These are phyloP conservation scores for Lachnellula willkommii DNA, from an alignment of 2,329 filamentous ascomycete genomes.

Conservation along the genomic window DNA sequence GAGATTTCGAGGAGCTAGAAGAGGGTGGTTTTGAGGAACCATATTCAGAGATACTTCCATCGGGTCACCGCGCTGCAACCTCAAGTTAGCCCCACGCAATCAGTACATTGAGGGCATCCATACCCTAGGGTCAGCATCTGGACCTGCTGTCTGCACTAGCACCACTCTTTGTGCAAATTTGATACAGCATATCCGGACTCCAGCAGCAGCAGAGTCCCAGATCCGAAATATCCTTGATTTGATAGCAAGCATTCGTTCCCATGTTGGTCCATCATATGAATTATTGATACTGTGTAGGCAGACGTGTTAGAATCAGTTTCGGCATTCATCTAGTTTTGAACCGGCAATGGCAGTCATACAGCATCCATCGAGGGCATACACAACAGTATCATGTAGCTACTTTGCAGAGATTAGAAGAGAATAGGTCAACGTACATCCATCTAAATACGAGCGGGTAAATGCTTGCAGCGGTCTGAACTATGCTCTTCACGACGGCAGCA, in stretches of 20 bases:
- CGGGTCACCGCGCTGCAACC: constrained; percentile 58
- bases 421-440: constrained; percentile 72
- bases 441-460: constrained; percentile 88
- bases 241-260: constrained; percentile 83
- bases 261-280: constrained; percentile 71
- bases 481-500: constrained; percentile 72
- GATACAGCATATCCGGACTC: constrained; percentile 87
- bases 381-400: background rate
- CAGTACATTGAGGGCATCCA: constrained; percentile 31
- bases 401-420: constrained; percentile 10
- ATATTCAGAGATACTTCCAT: constrained; percentile 83
- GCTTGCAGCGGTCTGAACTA: constrained; percentile 83
- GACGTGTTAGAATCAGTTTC: constrained; percentile 24
- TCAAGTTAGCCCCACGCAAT: constrained; percentile 11
- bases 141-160: constrained; percentile 81
- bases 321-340: background rate
- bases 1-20: constrained; percentile 72
- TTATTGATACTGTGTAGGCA: constrained; percentile 67
- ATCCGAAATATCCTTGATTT: constrained; percentile 83
- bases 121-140: constrained; percentile 78
- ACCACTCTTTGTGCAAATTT: constrained; percentile 96
- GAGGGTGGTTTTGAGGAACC: constrained; percentile 74
- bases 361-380: background rate
- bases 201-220: constrained; percentile 74
- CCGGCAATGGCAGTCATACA: background rate